Conservation (phyloP, 2,329 filamentous ascomycete genomes). For the Neocucurbitaria cava region DNA sequence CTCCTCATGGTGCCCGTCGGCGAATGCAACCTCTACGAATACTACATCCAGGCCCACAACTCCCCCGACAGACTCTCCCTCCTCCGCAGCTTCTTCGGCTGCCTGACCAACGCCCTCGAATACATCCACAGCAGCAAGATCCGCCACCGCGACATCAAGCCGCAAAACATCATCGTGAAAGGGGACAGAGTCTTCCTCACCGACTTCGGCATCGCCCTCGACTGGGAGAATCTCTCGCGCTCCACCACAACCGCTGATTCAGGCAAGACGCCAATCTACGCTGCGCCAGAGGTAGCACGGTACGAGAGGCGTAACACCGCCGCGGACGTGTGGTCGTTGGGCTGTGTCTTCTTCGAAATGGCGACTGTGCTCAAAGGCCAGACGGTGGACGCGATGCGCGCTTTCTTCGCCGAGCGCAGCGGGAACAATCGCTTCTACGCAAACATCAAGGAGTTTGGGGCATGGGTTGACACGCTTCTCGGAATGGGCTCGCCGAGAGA, state of each 20-base stretch:
- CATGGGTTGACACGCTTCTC: conserved; percentile 1
- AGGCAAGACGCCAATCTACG: conserved; percentile 18
- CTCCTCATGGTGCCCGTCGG: conserved; percentile 38
- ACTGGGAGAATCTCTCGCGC: conserved; percentile 14
- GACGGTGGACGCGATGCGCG: conserved; percentile 2
- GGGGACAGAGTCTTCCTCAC: conserved; percentile 16
- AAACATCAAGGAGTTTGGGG: not conserved
- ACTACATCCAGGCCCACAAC: conserved; percentile 12
- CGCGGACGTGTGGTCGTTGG: conserved; percentile 26
- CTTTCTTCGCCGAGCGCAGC: conserved; percentile 2
- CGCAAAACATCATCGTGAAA: conserved; percentile 19
- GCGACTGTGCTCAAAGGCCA: conserved; percentile 14
- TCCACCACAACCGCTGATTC: conserved; percentile 21
- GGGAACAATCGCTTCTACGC: conserved; percentile 10
- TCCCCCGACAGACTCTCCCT: conserved; percentile 11
- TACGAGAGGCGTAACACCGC: conserved; percentile 11
- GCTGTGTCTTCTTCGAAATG: conserved; percentile 24
- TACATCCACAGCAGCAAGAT: conserved; percentile 18
- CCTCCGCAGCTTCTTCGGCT: conserved; percentile 18
- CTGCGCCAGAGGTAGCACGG: conserved; percentile 23
- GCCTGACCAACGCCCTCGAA: conserved; percentile 9
- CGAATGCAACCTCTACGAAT: conserved; percentile 17
- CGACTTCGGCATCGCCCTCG: conserved; percentile 21
- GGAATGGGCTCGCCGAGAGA: conserved; percentile 1
- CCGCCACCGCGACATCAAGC: conserved; percentile 25